Base-by-base conservation (phyloP, 1,284 basidiomycete genomes). In the Lentinula novae-zelandiae region DNA sequence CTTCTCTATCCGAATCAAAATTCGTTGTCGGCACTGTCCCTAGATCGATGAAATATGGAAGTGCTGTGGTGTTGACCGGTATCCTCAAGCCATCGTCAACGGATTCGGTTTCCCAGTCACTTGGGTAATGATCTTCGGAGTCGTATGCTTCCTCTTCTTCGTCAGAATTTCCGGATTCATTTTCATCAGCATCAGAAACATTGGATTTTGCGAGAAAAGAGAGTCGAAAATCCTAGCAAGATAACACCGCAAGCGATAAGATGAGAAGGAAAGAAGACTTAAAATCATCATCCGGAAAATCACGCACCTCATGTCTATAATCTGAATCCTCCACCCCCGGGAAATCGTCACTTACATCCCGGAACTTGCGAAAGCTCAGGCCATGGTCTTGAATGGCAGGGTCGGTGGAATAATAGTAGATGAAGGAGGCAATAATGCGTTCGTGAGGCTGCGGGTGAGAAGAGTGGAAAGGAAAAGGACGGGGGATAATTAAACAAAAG, bases 371-470 rank as follows among this genome's bases (percentile, higher is more conserved):
- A 13, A 66, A 58, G 40, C 61, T 60, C 3, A 67, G 56, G 9
- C 65, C 65, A 6, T 46, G n/a, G 34, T 67, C 65, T 12, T 38
- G 46, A 39, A 67, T 64, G 27, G 42, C 39, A 20, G 39, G n/a
- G 40, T 67, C 63, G 22, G 62, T 61, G 9, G 65, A 60, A 42
- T 64, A 67, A 53, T 67, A 67, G 51, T 64, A 67, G 33, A 67
- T 65, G 6, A 50, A 57, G 1, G 64, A 67, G 3, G 65, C 64
- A 1, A 64, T 58, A 17, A 65, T 64, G 9, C 61, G 57, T 50
- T 67, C 65, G 49, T 65, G 65, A 44, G 65, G 64, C 64, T 65
- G 38, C 27, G 27, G 27, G 27, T 27, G 27, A 27, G 22, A 22
- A 22, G 27, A 27, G 27, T 27, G 27, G 27, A 3, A 27, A 27